Evolutionary conservation across 306 rosid genomes (phyloP).

Genomic region (Mimosa pudica): DNA sequence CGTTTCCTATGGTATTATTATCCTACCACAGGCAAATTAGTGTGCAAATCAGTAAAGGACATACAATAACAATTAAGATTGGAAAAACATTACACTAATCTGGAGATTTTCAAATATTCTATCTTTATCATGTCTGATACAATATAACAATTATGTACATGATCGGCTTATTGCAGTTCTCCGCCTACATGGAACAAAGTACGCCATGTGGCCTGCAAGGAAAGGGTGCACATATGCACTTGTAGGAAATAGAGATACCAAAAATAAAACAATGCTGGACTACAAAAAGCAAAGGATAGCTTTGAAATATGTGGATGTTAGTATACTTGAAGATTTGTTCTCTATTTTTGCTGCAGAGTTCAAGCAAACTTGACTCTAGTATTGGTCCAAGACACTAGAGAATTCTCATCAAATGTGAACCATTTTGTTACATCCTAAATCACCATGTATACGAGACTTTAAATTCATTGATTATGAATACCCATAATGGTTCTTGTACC

Average conservation of each 20-base stretch:
- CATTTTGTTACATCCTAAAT: neutral
- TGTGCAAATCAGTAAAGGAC: neutral
- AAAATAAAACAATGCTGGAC: neutral
- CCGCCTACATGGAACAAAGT: slow-evolving; percentile 21
- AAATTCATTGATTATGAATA: neutral
- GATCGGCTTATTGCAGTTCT: slow-evolving; percentile 13
- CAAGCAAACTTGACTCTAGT: neutral
- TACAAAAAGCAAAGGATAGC: neutral
- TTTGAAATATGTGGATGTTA: neutral
- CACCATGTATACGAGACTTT: neutral
- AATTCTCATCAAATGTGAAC: neutral
- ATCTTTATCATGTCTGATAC: slow-evolving; percentile 18
- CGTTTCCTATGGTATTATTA: neutral
- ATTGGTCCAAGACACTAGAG: neutral
- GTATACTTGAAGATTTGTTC: neutral
- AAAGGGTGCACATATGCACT: slow-evolving; percentile 21
- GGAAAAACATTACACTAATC: neutral
- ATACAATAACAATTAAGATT: neutral
- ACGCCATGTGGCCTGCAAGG: neutral
- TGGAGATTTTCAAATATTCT: neutral
- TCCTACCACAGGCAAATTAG: neutral
- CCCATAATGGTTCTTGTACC: neutral
- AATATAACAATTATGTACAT: slow-evolving; percentile 55
- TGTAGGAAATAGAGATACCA: neutral
- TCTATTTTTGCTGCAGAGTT: neutral